Evolutionary conservation across 2,329 filamentous ascomycete genomes (phyloP).

Genomic region (Hypoxylon sp.): DNA sequence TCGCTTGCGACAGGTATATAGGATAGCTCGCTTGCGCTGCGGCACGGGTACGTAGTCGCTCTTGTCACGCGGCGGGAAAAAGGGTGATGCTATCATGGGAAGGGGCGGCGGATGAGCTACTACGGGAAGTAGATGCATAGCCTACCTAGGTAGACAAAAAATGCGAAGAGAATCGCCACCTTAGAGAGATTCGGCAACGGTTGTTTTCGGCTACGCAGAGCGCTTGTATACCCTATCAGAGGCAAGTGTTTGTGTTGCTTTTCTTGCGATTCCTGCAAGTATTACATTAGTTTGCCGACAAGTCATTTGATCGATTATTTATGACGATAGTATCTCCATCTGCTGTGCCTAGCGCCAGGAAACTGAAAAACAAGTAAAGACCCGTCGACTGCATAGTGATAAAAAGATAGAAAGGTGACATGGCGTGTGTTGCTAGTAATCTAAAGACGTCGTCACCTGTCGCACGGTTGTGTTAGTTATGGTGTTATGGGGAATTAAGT

Average conservation of each 20-base stretch:
- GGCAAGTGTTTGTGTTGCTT: background rate
- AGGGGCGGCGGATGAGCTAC: background rate
- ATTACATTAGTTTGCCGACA: background rate
- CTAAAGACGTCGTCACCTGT: background rate
- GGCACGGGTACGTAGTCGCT: background rate
- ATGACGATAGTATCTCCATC: background rate
- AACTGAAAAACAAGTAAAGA: background rate
- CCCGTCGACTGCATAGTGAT: background rate
- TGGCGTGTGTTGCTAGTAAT: slow-evolving; percentile 1
- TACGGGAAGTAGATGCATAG: too few species aligned
- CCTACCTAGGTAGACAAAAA: background rate
- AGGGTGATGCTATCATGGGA: background rate
- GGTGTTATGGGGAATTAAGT: background rate
- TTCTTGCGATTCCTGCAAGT: background rate
- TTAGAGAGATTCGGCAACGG: background rate
- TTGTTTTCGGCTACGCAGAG: slow-evolving; percentile 2
- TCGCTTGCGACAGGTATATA: too few species aligned
- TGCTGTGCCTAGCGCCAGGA: background rate
- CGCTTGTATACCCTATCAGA: background rate
- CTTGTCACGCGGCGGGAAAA: background rate
- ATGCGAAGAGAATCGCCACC: background rate
- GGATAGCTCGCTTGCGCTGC: background rate
- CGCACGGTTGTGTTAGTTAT: background rate
- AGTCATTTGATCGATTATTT: slow-evolving; percentile 4
- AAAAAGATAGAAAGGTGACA: background rate